Evolutionary conservation across 352 stramenopile genomes (phyloP), one percentile per base, ranked within the genome.

Genomic region (Phytopythium cucurbitacearum): DNA sequence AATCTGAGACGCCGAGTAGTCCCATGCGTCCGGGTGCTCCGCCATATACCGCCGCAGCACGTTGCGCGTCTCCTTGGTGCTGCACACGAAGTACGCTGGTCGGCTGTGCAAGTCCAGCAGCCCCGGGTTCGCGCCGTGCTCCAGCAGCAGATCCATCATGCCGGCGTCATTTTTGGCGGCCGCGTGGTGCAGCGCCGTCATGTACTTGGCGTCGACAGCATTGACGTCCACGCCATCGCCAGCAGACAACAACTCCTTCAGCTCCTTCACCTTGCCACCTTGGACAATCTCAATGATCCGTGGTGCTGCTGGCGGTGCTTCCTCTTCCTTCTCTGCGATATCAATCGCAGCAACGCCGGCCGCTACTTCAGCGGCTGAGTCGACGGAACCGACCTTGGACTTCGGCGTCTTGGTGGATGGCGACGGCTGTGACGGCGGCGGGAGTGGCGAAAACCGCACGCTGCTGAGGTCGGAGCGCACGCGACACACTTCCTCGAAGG

Each of bases 51-150:
- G 80, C 36, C 94, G 89, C 69, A 98, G 97, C 16, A 80, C 82
- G 60, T 98, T 96, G 40, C 94, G 83, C 0, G 83, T 64, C 51
- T 96, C 92, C 51, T 98, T 97, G 6, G 80, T 70, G 7, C 51
- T 62, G 48, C 91, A 95, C 5, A 98, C 36, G 46, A 95, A 97
- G 59, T 98, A 98, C 4, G 94, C 80, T 12, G 82, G 71, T 12
- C 94, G 79, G 33, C 67, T 76, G 36, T 84, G 82, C 37, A 87
- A 57, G 47, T 98, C 94, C 16, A 96, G 41, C 9, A 85, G 58
- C 35, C 75, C 86, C 28, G 92, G 92, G 59, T 97, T 85, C 15
- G 92, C 92, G 15, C 83, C 79, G 41, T 83, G 72, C 5, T 94
- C 64, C 8, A 98, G 58, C 10, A 98, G 55, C 28, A 91, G 78